Evolutionary conservation across 108 stramenopile species (phyloP).

Genomic region (Skeletonema tropicum): DNA sequence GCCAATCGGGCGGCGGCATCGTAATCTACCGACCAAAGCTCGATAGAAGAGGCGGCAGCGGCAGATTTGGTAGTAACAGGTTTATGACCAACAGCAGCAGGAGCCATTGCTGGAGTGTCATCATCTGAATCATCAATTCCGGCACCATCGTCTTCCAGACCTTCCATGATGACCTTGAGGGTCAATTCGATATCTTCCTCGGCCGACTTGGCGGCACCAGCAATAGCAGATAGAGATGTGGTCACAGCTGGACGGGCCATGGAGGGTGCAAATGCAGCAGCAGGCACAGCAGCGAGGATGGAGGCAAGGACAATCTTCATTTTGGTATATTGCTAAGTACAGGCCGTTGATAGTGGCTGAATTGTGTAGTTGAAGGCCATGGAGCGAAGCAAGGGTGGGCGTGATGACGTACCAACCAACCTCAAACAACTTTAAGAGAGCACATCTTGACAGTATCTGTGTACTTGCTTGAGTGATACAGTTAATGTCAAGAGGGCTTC

Average conservation of each 20-base stretch:
- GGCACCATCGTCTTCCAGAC: conserved; percentile 24
- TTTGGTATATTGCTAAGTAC: conserved; percentile 1
- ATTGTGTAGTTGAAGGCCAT: not conserved
- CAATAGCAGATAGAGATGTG: conserved; percentile 10
- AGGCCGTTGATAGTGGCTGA: not conserved
- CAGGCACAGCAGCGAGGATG: conserved; percentile 30
- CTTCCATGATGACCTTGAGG: conserved; percentile 52
- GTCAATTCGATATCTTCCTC: conserved; percentile 75
- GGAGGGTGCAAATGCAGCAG: conserved; percentile 40
- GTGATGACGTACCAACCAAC: not conserved
- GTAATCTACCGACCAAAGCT: conserved; percentile 51
- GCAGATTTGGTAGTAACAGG: conserved; percentile 8
- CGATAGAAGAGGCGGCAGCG: conserved; percentile 30
- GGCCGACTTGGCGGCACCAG: conserved; percentile 47
- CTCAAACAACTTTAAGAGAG: not conserved
- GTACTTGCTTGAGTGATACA: not conserved
- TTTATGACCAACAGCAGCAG: too few relatives aligned
- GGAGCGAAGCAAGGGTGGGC: not conserved
- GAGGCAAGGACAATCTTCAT: conserved; percentile 38
- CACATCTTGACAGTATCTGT: not conserved
- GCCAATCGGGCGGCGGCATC: conserved; percentile 61
- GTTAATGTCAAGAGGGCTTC: not conserved
- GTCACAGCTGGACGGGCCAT: conserved; percentile 9
- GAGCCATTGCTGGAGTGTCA: conserved; percentile 19
- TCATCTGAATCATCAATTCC: conserved; percentile 44